These are phyloP conservation scores for Lumnitzera littorea DNA, from an alignment of 345 rosid species.

Conservation along the genomic window DNA sequence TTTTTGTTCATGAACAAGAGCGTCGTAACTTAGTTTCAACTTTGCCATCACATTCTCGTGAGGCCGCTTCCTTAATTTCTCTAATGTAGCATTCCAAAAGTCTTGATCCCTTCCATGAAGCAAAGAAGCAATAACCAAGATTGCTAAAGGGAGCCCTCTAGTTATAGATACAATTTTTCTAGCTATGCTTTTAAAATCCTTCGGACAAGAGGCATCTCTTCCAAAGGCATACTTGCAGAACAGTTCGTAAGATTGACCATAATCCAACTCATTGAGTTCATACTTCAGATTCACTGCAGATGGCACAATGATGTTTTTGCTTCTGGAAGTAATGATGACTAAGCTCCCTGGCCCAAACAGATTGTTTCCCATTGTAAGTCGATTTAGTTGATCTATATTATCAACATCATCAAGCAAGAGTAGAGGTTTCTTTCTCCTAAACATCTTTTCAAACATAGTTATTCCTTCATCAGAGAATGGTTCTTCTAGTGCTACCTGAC, in stretches of 20 bases:
- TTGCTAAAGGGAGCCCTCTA: slow-evolving; percentile 1
- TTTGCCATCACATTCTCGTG: background rate
- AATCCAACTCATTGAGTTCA: no score
- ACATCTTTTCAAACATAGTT: no score
- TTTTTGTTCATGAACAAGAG: background rate
- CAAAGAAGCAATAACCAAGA: slow-evolving; percentile 3
- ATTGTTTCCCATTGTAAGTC: background rate
- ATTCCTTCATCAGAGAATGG: no score
- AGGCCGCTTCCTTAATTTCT: background rate
- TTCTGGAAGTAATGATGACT: slow-evolving; percentile 9
- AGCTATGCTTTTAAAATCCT: background rate
- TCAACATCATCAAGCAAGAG: slow-evolving; percentile 7
- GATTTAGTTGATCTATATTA: background rate
- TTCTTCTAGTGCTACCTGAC: no score
- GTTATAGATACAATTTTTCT: no score
- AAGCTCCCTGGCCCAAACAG: slow-evolving; percentile 1
- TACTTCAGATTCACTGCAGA: no score
- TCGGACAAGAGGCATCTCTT: background rate
- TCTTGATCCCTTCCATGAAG: background rate
- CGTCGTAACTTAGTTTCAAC: slow-evolving; percentile 8
- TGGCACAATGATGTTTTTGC: background rate
- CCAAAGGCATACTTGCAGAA: slow-evolving; percentile 7
- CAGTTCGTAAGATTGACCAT: background rate
- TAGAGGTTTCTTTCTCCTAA: background rate
- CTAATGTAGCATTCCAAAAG: background rate